Evolutionary conservation across 2,329 filamentous ascomycete genomes (phyloP), one percentile per base, ranked within the genome.

Genomic region (Apiospora malaysiana): DNA sequence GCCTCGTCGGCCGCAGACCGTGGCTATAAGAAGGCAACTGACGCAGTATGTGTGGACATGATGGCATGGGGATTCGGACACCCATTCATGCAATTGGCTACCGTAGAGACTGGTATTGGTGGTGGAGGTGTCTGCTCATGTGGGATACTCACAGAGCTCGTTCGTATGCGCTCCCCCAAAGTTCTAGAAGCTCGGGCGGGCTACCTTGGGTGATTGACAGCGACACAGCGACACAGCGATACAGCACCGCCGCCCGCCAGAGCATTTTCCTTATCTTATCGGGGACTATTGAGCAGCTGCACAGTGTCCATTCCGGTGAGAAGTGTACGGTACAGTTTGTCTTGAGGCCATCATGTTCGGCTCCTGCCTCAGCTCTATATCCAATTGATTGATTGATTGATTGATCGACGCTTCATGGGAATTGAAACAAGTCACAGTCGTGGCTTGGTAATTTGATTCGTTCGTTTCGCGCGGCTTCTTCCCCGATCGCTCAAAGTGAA

Each of bases 41-140:
- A 46, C 67, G 67, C 45, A 56, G n/a, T 51, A 42, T 40, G 37
- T 40, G 67, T 49, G 47, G 46, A 51, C 67, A 68, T 68, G 67
- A 51, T 68, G 25, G 67, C 67, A 68, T 68, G 46, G 45, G 46
- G 23, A 68, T 56, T 25, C 67, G 46, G 46, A 46, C 37, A 56
- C 67, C 67, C 67, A 68, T 68, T 68, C 67, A 68, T 51, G 67
- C 67, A 56, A 49, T 67, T 67, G 65, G 14, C 40, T 46, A 32
- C 65, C 25, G 65, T 21, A n/a, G 18, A 67, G 43, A 67, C 1
- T 67, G 40, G 27, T 45, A 32, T 45, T 7, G 43, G 65, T 25
- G 40, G 65, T n/a, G 56, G 27, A 40, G 18, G 4, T 40, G 32
- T 21, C 40, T 12, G 32, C 32, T 63, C 56, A 63, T 63, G 56